A percentile compares a stretch with the other conserved stretches of the same genome.
Evolutionary conservation across 176 grass and related monocot species (phyloP).

Genomic region (Urochloa ruziziensis): DNA sequence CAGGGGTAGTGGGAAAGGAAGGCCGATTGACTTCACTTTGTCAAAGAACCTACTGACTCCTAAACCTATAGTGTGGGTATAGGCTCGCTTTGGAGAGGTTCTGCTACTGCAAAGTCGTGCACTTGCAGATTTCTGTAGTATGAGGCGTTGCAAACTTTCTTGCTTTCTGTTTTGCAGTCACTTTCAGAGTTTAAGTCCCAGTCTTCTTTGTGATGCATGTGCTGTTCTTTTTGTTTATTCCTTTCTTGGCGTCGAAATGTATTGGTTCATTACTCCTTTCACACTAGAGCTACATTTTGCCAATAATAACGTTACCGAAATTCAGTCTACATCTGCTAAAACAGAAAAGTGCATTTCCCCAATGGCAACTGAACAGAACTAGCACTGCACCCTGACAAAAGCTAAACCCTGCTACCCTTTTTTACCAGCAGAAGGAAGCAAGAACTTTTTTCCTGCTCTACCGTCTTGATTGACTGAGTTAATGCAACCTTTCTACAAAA

Average conservation of each 20-base stretch:
- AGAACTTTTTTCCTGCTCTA: not conserved
- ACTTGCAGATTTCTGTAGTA: not conserved
- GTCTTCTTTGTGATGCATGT: not conserved
- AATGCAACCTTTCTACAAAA: not conserved
- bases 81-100: too few species aligned
- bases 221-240: not conserved
- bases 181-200: not conserved
- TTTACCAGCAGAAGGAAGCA: not conserved
- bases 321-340: not conserved
- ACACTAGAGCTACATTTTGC: not conserved
- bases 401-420: too few species aligned
- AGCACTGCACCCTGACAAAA: not conserved
- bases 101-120: not conserved
- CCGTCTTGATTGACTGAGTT: not conserved
- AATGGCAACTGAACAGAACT: not conserved
- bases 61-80: not conserved
- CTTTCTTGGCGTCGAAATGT: not conserved
- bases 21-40: conserved; percentile 23
- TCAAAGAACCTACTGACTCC: conserved; percentile 37
- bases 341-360: not conserved
- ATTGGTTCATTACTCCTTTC: not conserved
- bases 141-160: not conserved
- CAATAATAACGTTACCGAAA: not conserved
- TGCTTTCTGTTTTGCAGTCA: not conserved
- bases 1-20: conserved; percentile 28